Evolutionary conservation across 345 rosid genomes (phyloP), one percentile per base, ranked within the genome.

Genomic region (Syzygium aromaticum): DNA sequence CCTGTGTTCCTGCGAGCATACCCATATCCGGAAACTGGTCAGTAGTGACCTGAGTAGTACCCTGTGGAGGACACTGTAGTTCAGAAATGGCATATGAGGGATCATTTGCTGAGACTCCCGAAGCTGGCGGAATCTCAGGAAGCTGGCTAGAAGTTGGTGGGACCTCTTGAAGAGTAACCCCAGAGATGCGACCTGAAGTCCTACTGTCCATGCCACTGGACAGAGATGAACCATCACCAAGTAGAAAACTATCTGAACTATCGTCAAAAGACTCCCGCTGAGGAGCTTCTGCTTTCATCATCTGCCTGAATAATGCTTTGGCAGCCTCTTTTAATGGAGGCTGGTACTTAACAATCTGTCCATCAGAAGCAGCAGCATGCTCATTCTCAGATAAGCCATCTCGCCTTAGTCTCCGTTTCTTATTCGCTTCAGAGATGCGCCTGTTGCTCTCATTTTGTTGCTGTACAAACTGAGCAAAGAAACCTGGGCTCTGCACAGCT

Each of bases 401-500:
- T 90, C 92, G 94, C 92, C 86, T 93, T 80, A 98, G 94, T 92
- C 99, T 94, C 85, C 99, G 93, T 88, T 98, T 98, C 87, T 98
- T 98, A 91, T 91, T 98, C 57, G 91, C 94, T 89, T 95, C 99
- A 52, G 92, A 91, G 87, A 98, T 94, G 86, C 94, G 95, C 88
- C 97, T 93, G 85, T 85, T 95, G 91, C 94, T 92, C 84, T 95
- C 98, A 86, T 95, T 98, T 90, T 96, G 97, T 91, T 98, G 98
- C 93, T 95, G 99, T 78, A 96, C 95, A 93, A 98, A 96, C 88
- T 98, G 99, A 43, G 98, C 94, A 84, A 98, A 92, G 91, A 98
- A 98, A 86, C 95, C 94, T 61, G 99, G 99, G 90, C 96, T 96
- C 91, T 95, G 98, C 77, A 96, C 95, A 86, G 99, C 99, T 92